Evolutionary conservation across 202 grass and related monocot species (phyloP).

Genomic region (Carex arenaria): DNA sequence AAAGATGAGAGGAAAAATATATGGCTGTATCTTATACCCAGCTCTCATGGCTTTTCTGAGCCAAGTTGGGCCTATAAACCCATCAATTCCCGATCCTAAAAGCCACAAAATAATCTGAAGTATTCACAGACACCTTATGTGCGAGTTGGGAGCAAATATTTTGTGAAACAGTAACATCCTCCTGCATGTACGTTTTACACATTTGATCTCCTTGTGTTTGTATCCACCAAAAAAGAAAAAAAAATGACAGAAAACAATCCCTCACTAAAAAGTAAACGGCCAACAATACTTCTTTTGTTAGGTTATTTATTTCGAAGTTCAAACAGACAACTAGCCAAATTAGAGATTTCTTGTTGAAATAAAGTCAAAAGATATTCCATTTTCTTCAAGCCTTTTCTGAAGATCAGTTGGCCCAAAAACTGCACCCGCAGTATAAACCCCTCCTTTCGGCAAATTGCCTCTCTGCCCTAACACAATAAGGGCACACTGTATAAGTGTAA

Average conservation of each 20-base stretch:
- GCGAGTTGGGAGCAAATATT: background rate
- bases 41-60: too few relatives aligned
- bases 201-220: slow-evolving; percentile 5
- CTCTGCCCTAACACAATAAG: slow-evolving; percentile 62
- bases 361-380: slow-evolving; percentile 66
- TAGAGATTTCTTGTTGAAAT: slow-evolving; percentile 27
- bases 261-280: background rate
- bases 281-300: background rate
- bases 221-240: background rate
- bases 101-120: background rate
- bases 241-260: background rate
- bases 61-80: too few relatives aligned
- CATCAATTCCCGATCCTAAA: background rate
- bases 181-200: background rate
- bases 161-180: background rate
- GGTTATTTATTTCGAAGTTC: background rate
- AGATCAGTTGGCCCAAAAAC: slow-evolving; percentile 77
- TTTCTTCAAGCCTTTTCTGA: slow-evolving; percentile 64
- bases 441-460: slow-evolving; percentile 58
- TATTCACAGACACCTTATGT: background rate
- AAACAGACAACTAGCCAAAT: background rate
- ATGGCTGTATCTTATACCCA: too few relatives aligned
- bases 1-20: too few relatives aligned
- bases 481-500: slow-evolving; percentile 66
- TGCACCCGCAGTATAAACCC: slow-evolving; percentile 51